Evolutionary conservation across 495 filamentous ascomycete genomes (phyloP).

Genomic region (Lophiostoma macrostomum): DNA sequence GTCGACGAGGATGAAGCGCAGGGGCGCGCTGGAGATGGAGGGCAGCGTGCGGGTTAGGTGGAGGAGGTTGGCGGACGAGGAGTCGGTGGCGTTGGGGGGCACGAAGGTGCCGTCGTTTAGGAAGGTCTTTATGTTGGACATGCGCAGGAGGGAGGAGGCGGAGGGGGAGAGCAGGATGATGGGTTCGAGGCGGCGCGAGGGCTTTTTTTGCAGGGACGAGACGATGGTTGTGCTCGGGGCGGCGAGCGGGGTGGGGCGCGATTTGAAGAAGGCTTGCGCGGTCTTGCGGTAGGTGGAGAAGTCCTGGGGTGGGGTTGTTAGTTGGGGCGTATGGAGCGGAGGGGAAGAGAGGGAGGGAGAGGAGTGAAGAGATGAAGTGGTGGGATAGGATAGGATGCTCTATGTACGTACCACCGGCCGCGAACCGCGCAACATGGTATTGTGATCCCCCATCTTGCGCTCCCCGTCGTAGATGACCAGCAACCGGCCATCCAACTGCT

Average conservation of each 20-base stretch:
- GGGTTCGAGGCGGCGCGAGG: constrained; percentile 70
- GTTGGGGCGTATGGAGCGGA: constrained; percentile 1
- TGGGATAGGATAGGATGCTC: no score
- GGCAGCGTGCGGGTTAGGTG: constrained; percentile 78
- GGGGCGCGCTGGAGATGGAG: constrained; percentile 64
- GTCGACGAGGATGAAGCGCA: constrained; percentile 94
- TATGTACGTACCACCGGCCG: constrained; percentile 86
- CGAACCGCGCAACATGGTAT: constrained; percentile 79
- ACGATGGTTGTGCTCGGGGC: constrained; percentile 39
- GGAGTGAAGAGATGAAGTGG: no score
- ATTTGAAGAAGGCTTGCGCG: constrained; percentile 71
- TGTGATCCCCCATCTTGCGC: constrained; percentile 86
- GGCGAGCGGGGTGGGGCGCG: constrained; percentile 39
- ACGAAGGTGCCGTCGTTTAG: constrained; percentile 81
- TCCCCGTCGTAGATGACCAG: constrained; percentile 88
- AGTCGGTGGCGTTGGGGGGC: constrained; percentile 65
- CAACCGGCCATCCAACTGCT: constrained; percentile 73
- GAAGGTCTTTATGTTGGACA: constrained; percentile 96
- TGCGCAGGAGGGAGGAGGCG: constrained; percentile 92
- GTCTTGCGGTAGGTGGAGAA: constrained; percentile 92
- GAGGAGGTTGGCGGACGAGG: constrained; percentile 68
- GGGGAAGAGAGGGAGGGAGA: neutral
- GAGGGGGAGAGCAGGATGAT: constrained; percentile 99
- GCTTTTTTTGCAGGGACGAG: constrained; percentile 46
- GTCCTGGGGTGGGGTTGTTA: constrained; percentile 57